Percentiles rank a stretch among this genome's conserved stretches.
Conservation (phyloP, 2,329 filamentous ascomycete species). For the Metarhizium album region DNA sequence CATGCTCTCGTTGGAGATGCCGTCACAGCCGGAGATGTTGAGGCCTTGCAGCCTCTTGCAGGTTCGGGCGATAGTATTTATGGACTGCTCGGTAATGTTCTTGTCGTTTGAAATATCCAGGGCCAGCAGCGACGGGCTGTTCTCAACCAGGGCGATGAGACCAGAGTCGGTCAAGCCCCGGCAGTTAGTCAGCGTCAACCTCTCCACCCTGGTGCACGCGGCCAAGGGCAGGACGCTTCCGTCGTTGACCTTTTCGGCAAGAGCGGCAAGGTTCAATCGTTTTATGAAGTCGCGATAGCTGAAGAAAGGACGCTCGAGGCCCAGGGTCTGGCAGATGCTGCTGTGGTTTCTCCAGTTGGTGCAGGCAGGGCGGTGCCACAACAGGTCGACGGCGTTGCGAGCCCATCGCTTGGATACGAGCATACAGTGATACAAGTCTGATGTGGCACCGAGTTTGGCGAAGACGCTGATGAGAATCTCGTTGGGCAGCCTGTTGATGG, state of each 20-base stretch:
- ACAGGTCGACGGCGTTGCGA: conserved; percentile 77
- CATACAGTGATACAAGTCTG: conserved; percentile 80
- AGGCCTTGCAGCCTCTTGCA: conserved; percentile 82
- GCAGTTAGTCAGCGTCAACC: conserved; percentile 87
- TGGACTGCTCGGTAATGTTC: conserved; percentile 75
- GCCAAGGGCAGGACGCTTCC: conserved; percentile 75
- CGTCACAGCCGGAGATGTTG: conserved; percentile 80
- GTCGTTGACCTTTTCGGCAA: conserved; percentile 70
- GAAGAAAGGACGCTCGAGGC: conserved; percentile 66
- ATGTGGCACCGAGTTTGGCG: conserved; percentile 63
- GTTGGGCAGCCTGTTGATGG: conserved; percentile 76
- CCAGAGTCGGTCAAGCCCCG: conserved; percentile 73
- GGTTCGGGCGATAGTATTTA: conserved; percentile 66
- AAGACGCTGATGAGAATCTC: conserved; percentile 94
- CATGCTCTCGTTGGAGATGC: conserved; percentile 79
- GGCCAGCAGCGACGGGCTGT: conserved; percentile 73
- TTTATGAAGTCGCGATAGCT: conserved; percentile 84
- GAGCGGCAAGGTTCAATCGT: conserved; percentile 75
- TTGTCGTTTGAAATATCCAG: conserved; percentile 79
- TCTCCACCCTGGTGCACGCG: conserved; percentile 82
- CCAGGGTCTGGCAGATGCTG: conserved; percentile 70
- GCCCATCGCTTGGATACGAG: conserved; percentile 92
- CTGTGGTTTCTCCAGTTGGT: conserved; percentile 74
- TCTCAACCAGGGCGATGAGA: conserved; percentile 65
- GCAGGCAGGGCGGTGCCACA: conserved; percentile 92